phyloP scores from a whole-genome alignment of 2,329 filamentous ascomycete genomes.

The Neofusicoccum kwambonambiense region DNA sequence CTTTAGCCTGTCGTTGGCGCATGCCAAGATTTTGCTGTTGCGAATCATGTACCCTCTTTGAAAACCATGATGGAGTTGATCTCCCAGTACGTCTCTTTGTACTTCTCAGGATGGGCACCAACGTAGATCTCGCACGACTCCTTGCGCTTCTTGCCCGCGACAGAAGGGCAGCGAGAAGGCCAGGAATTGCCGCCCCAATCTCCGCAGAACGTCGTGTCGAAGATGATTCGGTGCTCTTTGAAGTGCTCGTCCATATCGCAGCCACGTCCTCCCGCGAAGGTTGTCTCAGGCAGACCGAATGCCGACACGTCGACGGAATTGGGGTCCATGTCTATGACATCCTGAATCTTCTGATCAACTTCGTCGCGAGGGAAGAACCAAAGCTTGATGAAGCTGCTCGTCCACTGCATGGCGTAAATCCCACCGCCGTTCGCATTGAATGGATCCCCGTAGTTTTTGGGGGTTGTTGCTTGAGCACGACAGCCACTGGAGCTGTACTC shows the following conservation, averaged over 20 bases:
- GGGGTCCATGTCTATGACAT: slow-evolving; percentile 4
- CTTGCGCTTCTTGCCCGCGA: slow-evolving; percentile 7
- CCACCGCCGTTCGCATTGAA: slow-evolving; percentile 25
- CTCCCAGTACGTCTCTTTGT: slow-evolving; percentile 38
- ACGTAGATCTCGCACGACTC: slow-evolving; percentile 29
- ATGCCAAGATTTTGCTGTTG: too few species aligned
- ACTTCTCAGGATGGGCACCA: slow-evolving; percentile 23
- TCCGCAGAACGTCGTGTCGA: slow-evolving; percentile 43
- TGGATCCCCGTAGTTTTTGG: slow-evolving; percentile 20
- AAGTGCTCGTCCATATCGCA: slow-evolving; percentile 40
- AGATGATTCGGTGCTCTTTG: slow-evolving; percentile 38
- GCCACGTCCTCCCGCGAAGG: slow-evolving; percentile 51
- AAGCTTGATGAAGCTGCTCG: slow-evolving; percentile 22
- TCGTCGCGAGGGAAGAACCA: slow-evolving; percentile 26
- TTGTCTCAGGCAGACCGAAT: slow-evolving; percentile 63
- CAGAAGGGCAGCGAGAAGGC: slow-evolving; percentile 55
- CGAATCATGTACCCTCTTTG: slow-evolving; percentile 22
- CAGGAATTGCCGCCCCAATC: slow-evolving; percentile 72
- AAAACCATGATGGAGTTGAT: slow-evolving; percentile 42
- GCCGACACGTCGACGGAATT: slow-evolving; percentile 56
- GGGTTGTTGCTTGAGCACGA: slow-evolving; percentile 6
- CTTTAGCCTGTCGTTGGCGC: too few species aligned
- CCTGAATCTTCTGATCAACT: slow-evolving; percentile 45
- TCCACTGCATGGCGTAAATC: slow-evolving; percentile 37
- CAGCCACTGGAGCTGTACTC: slow-evolving; percentile 26